phyloP scores from a whole-genome alignment of 2,329 filamentous ascomycete genomes.

The Sporothrix sp. region DNA sequence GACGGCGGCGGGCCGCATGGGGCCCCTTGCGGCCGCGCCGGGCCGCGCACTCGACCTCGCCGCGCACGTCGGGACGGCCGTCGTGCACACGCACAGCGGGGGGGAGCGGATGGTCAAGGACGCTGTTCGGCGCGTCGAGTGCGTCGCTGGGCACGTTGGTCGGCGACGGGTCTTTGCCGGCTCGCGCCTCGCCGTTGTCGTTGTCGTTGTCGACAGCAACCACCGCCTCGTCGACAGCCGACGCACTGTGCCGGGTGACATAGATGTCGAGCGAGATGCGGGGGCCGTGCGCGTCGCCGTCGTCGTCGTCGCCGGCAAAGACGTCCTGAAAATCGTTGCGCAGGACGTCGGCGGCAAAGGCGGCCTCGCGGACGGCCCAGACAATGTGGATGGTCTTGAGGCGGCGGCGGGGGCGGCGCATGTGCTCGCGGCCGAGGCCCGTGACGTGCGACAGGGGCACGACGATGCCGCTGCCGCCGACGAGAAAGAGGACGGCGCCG shows the following conservation, averaged over 20 bases:
- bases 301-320: neutral
- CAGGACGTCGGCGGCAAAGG: constrained; percentile 13
- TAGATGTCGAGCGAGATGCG: constrained; percentile 13
- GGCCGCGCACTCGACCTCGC: constrained; percentile 23
- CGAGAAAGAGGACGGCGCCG: constrained; percentile 15
- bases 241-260: constrained; percentile 9
- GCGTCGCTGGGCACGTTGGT: too few species aligned
- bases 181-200: too few species aligned
- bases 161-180: too few species aligned
- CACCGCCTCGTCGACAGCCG: neutral
- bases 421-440: constrained; percentile 7
- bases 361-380: constrained; percentile 18
- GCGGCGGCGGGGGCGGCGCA: neutral
- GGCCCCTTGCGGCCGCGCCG: constrained; percentile 12
- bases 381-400: constrained; percentile 12
- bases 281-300: neutral
- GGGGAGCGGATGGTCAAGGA: constrained; percentile 8
- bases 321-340: constrained; percentile 4
- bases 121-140: too few species aligned
- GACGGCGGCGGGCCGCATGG: constrained; percentile 11
- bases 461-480: constrained; percentile 18
- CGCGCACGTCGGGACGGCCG: constrained; percentile 16
- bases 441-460: constrained; percentile 17
- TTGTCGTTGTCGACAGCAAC: neutral
- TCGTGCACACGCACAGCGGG: constrained; percentile 18